Base-by-base conservation (phyloP, 768 basidiomycete species). In the Rhodotorula graminis region DNA sequence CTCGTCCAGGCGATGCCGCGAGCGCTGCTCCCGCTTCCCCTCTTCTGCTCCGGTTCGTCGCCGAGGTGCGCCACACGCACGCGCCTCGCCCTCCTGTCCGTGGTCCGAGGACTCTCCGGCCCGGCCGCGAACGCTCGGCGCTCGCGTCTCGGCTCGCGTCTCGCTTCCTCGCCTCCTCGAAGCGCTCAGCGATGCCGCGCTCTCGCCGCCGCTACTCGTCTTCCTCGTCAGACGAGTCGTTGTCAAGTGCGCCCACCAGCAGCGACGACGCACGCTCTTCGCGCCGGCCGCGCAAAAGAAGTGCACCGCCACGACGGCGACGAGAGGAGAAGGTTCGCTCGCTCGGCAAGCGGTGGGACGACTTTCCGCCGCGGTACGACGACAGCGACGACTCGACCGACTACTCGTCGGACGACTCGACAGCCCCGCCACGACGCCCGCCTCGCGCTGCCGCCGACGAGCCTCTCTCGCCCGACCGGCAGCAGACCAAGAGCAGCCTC, bases 291-390 rank as follows among this genome's bases (percentile, higher is more conserved):
- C 50, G 50, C 50, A 46, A 46, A 14, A 5, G 6, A 25, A 25
- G 23, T 23, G 11, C 50, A 25, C 10, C 50, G 23, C 25, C 25
- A 25, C 50, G 50, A 2, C 25, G 50, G 5, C 23, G 8, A 23
- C 23, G 23, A 3, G 53, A 29, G n/a, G 12, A 16, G 15, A 29
- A 18, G 12, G 37, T 40, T 10, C 57, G 57, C 57, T 58, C 57
- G 37, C 21, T 58, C 33, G 47, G 47, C 46, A 47, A 49, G 19
- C 0, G 47, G 31, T 62, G 61, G 61, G 61, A 50, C 15, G 31
- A 62, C 19, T 62, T 31, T 31, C 61, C 61, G 21, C 61, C 61
- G 12, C 46, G 47, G 16, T 62, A 62, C 46, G 61, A 62, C 23
- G 47, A n/a, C 29, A 29, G 31, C 47, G 61, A 50, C 19, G 49